phyloP scores from a whole-genome alignment of 1,284 basidiomycete species.

The Apiotrichum porosum region DNA sequence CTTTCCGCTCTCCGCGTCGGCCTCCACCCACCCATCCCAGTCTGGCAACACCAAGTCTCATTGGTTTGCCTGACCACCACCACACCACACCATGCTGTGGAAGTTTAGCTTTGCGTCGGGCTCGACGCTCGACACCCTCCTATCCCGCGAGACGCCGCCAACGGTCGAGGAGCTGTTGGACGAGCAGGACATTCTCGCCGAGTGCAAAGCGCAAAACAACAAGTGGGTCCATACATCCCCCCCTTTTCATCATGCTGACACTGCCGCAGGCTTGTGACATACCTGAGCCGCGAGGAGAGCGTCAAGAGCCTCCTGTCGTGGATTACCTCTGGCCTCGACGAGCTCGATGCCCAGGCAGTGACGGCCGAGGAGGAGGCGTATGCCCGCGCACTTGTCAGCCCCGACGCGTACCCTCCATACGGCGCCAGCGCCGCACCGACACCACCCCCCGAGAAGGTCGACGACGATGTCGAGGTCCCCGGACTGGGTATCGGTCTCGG shows the following conservation, averaged over 20 bases:
- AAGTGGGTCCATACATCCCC: slow-evolving; percentile 29
- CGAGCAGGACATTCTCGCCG: slow-evolving; percentile 88
- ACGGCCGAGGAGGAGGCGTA: slow-evolving; percentile 30
- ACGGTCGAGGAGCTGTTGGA: slow-evolving; percentile 84
- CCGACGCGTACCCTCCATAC: slow-evolving; percentile 31
- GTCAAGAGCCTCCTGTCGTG: slow-evolving; percentile 43
- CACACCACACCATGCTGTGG: slow-evolving; percentile 42
- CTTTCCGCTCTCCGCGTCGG: no score
- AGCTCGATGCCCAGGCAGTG: slow-evolving; percentile 39
- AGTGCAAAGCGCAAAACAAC: slow-evolving; percentile 92
- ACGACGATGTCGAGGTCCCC: slow-evolving; percentile 4
- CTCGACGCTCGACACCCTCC: slow-evolving; percentile 44
- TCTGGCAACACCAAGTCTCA: no score
- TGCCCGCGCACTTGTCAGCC: slow-evolving; percentile 20
- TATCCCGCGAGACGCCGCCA: slow-evolving; percentile 44
- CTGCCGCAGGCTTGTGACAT: slow-evolving; percentile 34
- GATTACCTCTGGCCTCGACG: slow-evolving; percentile 45
- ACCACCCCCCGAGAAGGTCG: slow-evolving; percentile 1
- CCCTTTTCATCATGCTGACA: background rate
- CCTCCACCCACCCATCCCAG: no score
- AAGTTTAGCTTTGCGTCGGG: slow-evolving; percentile 45
- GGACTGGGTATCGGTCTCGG: slow-evolving; percentile 26
- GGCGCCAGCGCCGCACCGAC: background rate
- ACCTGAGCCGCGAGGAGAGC: slow-evolving; percentile 41
- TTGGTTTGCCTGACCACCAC: no score